Evolutionary conservation across 2,329 filamentous ascomycete species (phyloP), one percentile per base, ranked within the genome.

Genomic region (Exophiala sp.): DNA sequence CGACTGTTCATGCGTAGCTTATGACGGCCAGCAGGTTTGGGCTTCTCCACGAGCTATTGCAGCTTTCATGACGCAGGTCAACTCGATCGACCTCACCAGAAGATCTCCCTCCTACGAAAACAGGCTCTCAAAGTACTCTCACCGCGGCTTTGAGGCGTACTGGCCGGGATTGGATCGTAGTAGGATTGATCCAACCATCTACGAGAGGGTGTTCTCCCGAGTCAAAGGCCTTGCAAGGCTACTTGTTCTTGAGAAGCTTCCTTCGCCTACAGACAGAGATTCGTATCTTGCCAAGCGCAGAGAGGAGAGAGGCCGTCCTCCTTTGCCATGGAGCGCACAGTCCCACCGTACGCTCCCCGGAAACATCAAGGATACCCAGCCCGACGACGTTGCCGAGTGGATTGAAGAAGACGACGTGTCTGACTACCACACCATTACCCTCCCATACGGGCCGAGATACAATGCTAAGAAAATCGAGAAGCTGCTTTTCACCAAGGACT

Each of bases 71-170:
- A 91, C 86, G 0, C 88, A 95, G 66, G 76, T 81, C 63, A 94
- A 95, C 60, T 83, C 82, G 2, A 76, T 94, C 52, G 88, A 95
- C 62, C 74, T 95, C 29, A 82, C 80, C 2, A 79, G 88, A 16
- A 81, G 88, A 35, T 91, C 86, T 14, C 87, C 88, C 0, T 93
- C 87, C 0, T 95, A 95, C 59, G 88, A 95, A 63, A 94, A 88
- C 58, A 82, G 88, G 8, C 75, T 94, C 10, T 87, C 86, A 13
- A 94, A 94, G 65, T 91, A 95, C 65, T 86, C 85, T 11, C 86
- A 86, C 62, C 76, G 88, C 37, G 86, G 87, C 13, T 95, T 95
- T 57, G 88, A 95, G 66, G 80, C 91, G 0, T 85, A 86, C 64
- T 95, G 86, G 82, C 77, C 83, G 1, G 74, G 81, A 8, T 73